Percentiles rank a stretch among this genome's conserved stretches.
These are phyloP conservation scores for Magnusiomyces magnusii DNA, from an alignment of 1,139 yeast species.

Conservation along the genomic window DNA sequence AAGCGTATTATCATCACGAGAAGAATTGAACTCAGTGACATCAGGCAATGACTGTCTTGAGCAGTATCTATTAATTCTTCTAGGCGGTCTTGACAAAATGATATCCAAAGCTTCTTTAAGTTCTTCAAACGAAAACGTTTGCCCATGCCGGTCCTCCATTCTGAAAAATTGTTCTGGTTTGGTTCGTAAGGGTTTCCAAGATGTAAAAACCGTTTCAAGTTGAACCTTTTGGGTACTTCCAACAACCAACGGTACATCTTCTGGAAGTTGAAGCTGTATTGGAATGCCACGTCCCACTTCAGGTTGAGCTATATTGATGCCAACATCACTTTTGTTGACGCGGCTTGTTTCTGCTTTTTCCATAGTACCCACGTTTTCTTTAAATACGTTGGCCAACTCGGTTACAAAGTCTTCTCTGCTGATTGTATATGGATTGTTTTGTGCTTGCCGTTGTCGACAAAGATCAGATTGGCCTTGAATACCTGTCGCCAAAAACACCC, in stretches of 20 bases:
- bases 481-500: slow-evolving; percentile 1
- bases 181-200: slow-evolving; percentile 20
- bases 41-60: slow-evolving; percentile 24
- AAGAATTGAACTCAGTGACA: slow-evolving; percentile 23
- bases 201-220: slow-evolving; percentile 14
- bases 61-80: slow-evolving; percentile 23
- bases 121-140: slow-evolving; percentile 21
- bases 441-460: neutral
- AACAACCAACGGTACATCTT: slow-evolving; percentile 13
- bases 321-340: slow-evolving; percentile 2
- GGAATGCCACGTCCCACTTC: slow-evolving; percentile 13
- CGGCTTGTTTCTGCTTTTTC: neutral
- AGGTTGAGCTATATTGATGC: slow-evolving; percentile 9
- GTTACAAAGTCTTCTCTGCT: slow-evolving; percentile 1
- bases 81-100: slow-evolving; percentile 23
- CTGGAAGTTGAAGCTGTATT: slow-evolving; percentile 11
- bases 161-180: slow-evolving; percentile 23
- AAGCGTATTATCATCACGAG: slow-evolving; percentile 13
- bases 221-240: slow-evolving; percentile 13
- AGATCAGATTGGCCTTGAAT: neutral
- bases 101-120: slow-evolving; percentile 22
- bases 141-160: slow-evolving; percentile 22
- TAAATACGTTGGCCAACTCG: neutral
- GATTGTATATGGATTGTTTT: neutral
- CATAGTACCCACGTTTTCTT: neutral